A percentile compares a stretch with the other conserved stretches of the same genome.
These are phyloP conservation scores for Suillus bovinus DNA, from an alignment of 768 basidiomycete species.

Conservation along the genomic window DNA sequence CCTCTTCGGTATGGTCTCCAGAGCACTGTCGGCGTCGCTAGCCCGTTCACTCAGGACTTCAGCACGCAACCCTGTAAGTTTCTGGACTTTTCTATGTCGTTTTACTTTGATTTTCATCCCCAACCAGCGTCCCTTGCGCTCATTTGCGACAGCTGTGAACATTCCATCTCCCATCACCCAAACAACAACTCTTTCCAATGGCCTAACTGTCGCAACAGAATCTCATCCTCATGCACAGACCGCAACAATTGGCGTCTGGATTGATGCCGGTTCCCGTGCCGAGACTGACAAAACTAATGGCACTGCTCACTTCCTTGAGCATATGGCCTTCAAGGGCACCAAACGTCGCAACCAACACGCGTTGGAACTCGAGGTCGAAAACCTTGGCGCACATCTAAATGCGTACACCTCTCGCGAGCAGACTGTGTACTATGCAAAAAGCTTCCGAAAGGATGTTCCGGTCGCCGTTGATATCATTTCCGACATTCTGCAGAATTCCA, in stretches of 20 bases:
- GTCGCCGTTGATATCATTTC: conserved; percentile 94
- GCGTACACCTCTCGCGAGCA: conserved; percentile 99
- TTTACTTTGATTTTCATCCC: conserved; percentile 7
- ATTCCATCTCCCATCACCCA: conserved; percentile 77
- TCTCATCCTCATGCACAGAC: conserved; percentile 89
- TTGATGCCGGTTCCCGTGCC: conserved; percentile 96
- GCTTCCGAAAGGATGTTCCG: conserved; percentile 93
- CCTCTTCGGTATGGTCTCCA: conserved; percentile 44
- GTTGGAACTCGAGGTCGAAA: conserved; percentile 96
- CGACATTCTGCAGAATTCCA: conserved; percentile 97
- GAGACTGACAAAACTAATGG: conserved; percentile 96
- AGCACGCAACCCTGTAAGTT: conserved; percentile 39
- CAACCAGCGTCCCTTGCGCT: conserved; percentile 54
- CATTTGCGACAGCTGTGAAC: conserved; percentile 74
- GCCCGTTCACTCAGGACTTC: conserved; percentile 41
- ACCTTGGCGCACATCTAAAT: conserved; percentile 95
- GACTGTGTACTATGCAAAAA: conserved; percentile 99
- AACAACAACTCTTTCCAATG: conserved; percentile 91
- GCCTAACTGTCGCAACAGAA: conserved; percentile 93
- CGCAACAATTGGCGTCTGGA: conserved; percentile 99
- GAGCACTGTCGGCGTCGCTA: conserved; percentile 45
- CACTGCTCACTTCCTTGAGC: conserved; percentile 98
- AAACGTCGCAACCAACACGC: conserved; percentile 82
- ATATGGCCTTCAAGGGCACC: conserved; percentile 98
- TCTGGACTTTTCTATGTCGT: background rate